phyloP scores from a whole-genome alignment of 257 asterid species.

The Linderniella brevidens region DNA sequence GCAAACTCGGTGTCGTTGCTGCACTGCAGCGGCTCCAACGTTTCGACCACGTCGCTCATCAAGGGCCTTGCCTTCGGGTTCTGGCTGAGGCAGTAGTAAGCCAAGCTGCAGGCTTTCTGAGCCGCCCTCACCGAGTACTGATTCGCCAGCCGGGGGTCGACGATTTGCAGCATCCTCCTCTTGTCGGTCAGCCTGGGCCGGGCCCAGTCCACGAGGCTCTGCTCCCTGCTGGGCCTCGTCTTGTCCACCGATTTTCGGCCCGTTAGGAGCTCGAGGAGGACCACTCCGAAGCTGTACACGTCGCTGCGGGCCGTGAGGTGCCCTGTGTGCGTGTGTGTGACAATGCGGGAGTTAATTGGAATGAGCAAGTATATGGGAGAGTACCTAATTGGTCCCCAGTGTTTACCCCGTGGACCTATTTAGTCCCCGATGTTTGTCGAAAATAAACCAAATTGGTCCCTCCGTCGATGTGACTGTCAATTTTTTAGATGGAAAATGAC shows the following conservation, averaged over 20 bases:
- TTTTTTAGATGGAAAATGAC: too few relatives aligned
- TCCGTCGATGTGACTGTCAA: too few relatives aligned
- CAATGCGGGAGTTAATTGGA: slow-evolving; percentile 11
- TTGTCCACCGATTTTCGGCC: slow-evolving; percentile 98
- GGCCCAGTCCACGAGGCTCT: slow-evolving; percentile 97
- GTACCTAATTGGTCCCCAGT: too few relatives aligned
- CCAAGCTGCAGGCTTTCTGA: slow-evolving; percentile 97
- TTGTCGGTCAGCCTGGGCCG: slow-evolving; percentile 87
- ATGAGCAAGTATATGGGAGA: too few relatives aligned
- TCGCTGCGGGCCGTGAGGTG: slow-evolving; percentile 99
- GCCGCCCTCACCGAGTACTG: slow-evolving; percentile 93
- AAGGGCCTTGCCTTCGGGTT: slow-evolving; percentile 96
- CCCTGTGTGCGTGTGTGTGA: slow-evolving; percentile 44
- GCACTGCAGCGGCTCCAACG: slow-evolving; percentile 80
- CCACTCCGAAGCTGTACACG: slow-evolving; percentile 97
- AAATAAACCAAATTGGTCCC: too few relatives aligned
- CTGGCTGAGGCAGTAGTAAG: slow-evolving; percentile 96
- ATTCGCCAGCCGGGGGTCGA: slow-evolving; percentile 80
- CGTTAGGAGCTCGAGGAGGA: slow-evolving; percentile 86
- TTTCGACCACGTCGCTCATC: slow-evolving; percentile 97
- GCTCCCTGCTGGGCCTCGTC: slow-evolving; percentile 97
- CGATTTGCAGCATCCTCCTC: slow-evolving; percentile 89
- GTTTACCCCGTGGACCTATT: too few relatives aligned
- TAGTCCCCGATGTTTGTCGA: too few relatives aligned
- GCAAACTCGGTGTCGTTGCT: slow-evolving; percentile 34